Conservation (phyloP, 345 rosid species). For the Euclidium syriacum region DNA sequence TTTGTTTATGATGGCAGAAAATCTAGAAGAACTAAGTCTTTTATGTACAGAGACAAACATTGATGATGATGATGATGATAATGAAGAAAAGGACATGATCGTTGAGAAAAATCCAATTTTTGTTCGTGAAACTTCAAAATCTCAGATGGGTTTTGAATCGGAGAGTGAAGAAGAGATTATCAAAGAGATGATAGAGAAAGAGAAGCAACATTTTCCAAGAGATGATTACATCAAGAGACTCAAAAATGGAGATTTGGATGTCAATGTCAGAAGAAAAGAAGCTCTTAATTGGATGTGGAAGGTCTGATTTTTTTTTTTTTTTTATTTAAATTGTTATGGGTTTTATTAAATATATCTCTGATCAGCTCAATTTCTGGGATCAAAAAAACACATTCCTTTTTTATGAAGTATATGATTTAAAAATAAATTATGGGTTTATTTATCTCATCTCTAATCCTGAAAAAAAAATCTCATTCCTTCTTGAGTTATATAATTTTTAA, state of each 20-base stretch:
- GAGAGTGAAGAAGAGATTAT: conserved; percentile 54
- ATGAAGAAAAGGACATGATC: conserved; percentile 24
- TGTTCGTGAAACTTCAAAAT: conserved; percentile 21
- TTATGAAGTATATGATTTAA: conserved; percentile 17
- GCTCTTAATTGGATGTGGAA: conserved; percentile 68
- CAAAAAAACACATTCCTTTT: not conserved
- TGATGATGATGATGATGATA: not conserved
- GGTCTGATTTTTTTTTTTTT: conserved; percentile 32
- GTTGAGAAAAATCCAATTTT: conserved; percentile 24
- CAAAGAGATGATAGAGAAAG: conserved; percentile 55
- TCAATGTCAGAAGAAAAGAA: conserved; percentile 48
- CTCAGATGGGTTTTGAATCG: conserved; percentile 37
- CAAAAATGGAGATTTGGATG: conserved; percentile 48
- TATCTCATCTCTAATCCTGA: no score
- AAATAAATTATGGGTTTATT: no score
- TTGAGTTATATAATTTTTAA: no score
- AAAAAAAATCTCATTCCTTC: no score
- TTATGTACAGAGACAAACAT: conserved; percentile 43
- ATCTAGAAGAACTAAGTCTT: conserved; percentile 46
- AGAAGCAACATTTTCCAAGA: conserved; percentile 47
- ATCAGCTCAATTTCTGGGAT: conserved; percentile 13
- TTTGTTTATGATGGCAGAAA: conserved; percentile 40
- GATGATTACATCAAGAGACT: conserved; percentile 53
- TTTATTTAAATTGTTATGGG: conserved; percentile 3
- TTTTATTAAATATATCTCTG: not conserved